Base-by-base conservation (phyloP, 2,329 filamentous ascomycete species). In the Graphilbum sp. region DNA sequence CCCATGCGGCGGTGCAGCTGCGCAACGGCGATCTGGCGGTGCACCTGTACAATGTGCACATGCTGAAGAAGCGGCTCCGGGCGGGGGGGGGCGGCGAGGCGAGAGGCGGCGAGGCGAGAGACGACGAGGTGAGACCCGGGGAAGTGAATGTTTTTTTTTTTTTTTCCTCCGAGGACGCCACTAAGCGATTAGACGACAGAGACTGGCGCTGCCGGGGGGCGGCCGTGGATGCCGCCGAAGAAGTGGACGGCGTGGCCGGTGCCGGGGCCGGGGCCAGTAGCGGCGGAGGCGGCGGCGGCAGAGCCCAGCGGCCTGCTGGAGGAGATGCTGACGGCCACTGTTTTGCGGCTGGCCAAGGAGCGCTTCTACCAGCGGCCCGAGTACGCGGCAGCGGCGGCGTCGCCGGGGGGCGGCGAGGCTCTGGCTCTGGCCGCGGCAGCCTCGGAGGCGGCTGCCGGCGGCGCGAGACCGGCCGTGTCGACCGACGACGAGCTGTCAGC, bases 171-270 rank as follows among this genome's bases (percentile, higher is more conserved):
- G n/a, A n/a, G n/a, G n/a, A n/a, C n/a, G n/a, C n/a, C n/a, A n/a
- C n/a, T n/a, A n/a, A n/a, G n/a, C n/a, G n/a, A n/a, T n/a, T n/a
- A n/a, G n/a, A n/a, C n/a, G n/a, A 33, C 52, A 21, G 47, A 47
- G 41, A 51, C 45, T n/a, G n/a, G n/a, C n/a, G n/a, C n/a, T n/a
- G n/a, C n/a, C n/a, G n/a, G n/a, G n/a, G n/a, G n/a, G n/a, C n/a
- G n/a, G n/a, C n/a, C n/a, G 41, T 56, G 53, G 41, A 49, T 50
- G 20, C 13, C 32, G 13, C 25, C 24, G 3, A 17, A 38, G 13
- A 40, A 33, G n/a, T 32, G 88, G 87, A 83, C 82, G 16, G 81
- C 86, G 1, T 95, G 88, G 88, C 88, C 88, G 5, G 54, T 92
- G 50, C 64, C 65, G 16, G 10, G 17, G 21, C 16, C 8, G 19